Conservation (phyloP, 371 early-diverging fungal species). For the Rhizomucor pusillus region DNA sequence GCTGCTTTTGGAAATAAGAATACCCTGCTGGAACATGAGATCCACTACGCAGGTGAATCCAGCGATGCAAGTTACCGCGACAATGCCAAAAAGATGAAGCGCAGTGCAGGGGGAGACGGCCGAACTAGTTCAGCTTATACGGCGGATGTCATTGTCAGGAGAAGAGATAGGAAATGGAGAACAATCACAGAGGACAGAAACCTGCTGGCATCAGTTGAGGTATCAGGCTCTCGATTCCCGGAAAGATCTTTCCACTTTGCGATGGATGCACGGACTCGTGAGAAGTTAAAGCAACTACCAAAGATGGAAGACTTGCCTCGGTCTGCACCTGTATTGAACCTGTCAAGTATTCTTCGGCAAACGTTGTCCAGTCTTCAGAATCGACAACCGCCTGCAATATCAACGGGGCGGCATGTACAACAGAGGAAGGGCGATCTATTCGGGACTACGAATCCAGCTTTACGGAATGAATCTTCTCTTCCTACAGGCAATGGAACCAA, state of each 20-base stretch:
- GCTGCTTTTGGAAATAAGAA: background rate
- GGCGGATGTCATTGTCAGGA: background rate
- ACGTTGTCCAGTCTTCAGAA: constrained; percentile 1
- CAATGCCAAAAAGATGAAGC: constrained; percentile 21
- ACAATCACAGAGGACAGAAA: background rate
- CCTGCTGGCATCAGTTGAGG: background rate
- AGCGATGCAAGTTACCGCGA: constrained; percentile 15
- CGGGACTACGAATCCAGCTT: too few species aligned
- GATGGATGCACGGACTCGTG: constrained; percentile 8
- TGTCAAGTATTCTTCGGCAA: constrained; percentile 14
- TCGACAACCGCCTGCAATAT: background rate
- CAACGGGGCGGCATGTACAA: background rate
- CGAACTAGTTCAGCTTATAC: background rate
- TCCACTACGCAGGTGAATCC: constrained; percentile 1
- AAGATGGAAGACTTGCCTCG: constrained; percentile 15
- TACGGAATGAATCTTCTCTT: too few species aligned
- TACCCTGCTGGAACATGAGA: constrained; percentile 4
- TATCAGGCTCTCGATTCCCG: constrained; percentile 6
- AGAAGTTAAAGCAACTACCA: constrained; percentile 11
- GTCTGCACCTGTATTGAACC: constrained; percentile 4
- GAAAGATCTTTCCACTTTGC: constrained; percentile 17
- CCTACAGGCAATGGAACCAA: too few species aligned
- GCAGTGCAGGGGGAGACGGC: constrained; percentile 2
- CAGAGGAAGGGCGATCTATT: too few species aligned
- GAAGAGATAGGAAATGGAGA: constrained; percentile 17